A percentile compares a stretch with the other conserved stretches of the same genome.
These are phyloP conservation scores for Candida tammaniensis DNA, from an alignment of 805 yeast genomes.

Conservation along the genomic window DNA sequence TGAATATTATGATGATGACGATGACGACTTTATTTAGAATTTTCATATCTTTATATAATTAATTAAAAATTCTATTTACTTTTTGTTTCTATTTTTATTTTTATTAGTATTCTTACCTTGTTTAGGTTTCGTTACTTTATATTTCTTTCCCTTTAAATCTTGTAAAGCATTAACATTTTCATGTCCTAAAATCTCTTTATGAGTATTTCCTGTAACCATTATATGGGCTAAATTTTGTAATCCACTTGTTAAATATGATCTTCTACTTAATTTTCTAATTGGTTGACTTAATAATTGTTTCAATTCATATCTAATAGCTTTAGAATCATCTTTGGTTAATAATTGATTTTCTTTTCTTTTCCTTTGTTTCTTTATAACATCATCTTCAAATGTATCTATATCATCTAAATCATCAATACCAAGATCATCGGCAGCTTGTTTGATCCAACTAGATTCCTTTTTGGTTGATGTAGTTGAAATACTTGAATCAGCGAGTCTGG, in stretches of 20 bases:
- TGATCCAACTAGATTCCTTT: constrained; percentile 78
- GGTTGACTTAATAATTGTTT: constrained; percentile 49
- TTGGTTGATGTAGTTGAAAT: constrained; percentile 55
- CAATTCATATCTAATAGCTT: constrained; percentile 49
- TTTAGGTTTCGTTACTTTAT: constrained; percentile 10
- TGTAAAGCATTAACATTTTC: constrained; percentile 65
- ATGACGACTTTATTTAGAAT: constrained; percentile 38
- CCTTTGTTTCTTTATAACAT: constrained; percentile 60
- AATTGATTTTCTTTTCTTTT: constrained; percentile 39
- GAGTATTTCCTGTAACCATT: constrained; percentile 65
- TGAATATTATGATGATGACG: constrained; percentile 77
- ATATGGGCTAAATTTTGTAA: constrained; percentile 73
- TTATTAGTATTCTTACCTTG: neutral
- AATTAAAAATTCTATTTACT: constrained; percentile 2
- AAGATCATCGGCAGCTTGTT: constrained; percentile 88
- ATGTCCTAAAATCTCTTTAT: constrained; percentile 67
- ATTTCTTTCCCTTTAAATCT: constrained; percentile 36
- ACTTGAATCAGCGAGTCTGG: constrained; percentile 71
- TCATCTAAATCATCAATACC: constrained; percentile 74
- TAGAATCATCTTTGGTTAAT: constrained; percentile 49
- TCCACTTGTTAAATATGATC: constrained; percentile 79
- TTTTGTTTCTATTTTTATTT: constrained; percentile 5
- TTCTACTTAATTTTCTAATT: constrained; percentile 61
- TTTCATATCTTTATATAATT: constrained; percentile 4
- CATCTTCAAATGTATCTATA: constrained; percentile 62